Conservation (phyloP, 768 basidiomycete species). For the Pholiota microspora region DNA sequence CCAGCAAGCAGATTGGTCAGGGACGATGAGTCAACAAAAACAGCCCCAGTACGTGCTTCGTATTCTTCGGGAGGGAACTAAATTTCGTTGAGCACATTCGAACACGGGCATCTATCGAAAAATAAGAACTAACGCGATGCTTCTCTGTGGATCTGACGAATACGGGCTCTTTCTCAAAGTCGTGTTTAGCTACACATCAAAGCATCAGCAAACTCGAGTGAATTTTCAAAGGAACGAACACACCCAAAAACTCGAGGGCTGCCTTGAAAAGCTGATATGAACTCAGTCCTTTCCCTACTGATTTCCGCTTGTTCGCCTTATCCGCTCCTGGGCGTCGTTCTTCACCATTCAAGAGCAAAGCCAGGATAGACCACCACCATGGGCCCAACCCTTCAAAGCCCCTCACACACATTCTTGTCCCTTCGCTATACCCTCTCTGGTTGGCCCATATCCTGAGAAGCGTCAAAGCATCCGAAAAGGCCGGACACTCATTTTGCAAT, state of each 20-base stretch:
- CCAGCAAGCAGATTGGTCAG: slow-evolving; percentile 74
- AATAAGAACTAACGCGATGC: slow-evolving; percentile 43
- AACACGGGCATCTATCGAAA: not conserved
- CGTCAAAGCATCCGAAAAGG: slow-evolving; percentile 72
- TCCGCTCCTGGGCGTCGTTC: slow-evolving; percentile 36
- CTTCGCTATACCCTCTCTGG: slow-evolving; percentile 74
- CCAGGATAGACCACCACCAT: slow-evolving; percentile 69
- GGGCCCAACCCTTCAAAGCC: slow-evolving; percentile 70
- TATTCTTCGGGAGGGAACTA: slow-evolving; percentile 66
- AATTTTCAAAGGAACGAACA: slow-evolving; percentile 20
- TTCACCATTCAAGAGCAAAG: slow-evolving; percentile 65
- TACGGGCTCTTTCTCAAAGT: slow-evolving; percentile 54
- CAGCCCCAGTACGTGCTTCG: slow-evolving; percentile 41
- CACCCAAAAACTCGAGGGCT: slow-evolving; percentile 80
- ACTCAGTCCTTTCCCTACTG: slow-evolving; percentile 78
- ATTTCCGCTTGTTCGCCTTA: slow-evolving; percentile 41
- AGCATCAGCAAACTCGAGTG: not conserved
- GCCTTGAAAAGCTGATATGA: slow-evolving; percentile 91
- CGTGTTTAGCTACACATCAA: slow-evolving; percentile 58
- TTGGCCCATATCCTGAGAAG: slow-evolving; percentile 90
- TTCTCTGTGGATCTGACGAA: slow-evolving; percentile 58
- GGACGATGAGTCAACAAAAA: slow-evolving; percentile 80
- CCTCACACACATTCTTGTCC: slow-evolving; percentile 51
- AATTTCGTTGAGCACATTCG: not conserved
- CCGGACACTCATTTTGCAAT: slow-evolving; percentile 52